A percentile compares a stretch with the other conserved stretches of the same genome.
Conservation (phyloP, 2,329 filamentous ascomycete genomes). For the Aspergillus aculeatus region DNA sequence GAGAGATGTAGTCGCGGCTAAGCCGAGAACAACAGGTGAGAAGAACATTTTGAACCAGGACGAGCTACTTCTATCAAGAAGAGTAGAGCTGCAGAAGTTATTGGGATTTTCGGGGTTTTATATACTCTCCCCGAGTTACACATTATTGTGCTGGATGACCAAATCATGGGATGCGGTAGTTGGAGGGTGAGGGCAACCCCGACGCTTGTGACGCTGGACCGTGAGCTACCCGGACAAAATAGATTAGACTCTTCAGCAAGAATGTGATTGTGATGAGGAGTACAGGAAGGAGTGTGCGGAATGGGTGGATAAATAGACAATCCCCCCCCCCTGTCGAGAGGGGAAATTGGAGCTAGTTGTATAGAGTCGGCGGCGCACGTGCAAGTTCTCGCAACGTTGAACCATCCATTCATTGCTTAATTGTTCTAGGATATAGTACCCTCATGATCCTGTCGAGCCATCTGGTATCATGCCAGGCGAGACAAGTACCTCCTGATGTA, state of each 20-base stretch:
- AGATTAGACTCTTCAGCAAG: neutral
- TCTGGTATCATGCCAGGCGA: neutral
- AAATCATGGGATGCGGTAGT: neutral
- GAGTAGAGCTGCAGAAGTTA: neutral
- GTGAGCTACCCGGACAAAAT: neutral
- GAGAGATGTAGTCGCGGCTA: conserved; percentile 1
- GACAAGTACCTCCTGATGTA: neutral
- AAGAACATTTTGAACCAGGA: neutral
- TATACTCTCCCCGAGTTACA: neutral
- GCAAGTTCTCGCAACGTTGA: neutral
- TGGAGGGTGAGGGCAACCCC: neutral
- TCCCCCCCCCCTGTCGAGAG: neutral
- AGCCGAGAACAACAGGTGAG: neutral
- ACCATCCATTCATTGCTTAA: too few relatives aligned
- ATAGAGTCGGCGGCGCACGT: neutral
- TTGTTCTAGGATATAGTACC: too few relatives aligned
- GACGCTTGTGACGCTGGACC: neutral
- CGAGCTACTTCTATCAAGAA: neutral
- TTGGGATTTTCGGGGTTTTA: neutral
- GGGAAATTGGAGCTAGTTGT: neutral
- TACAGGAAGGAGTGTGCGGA: neutral
- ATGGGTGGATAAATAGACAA: neutral
- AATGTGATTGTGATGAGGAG: neutral
- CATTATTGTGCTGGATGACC: neutral
- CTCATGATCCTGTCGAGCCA: too few relatives aligned